Conservation (phyloP, 202 grass and related monocot species). For the Hordeum pubiflorum region DNA sequence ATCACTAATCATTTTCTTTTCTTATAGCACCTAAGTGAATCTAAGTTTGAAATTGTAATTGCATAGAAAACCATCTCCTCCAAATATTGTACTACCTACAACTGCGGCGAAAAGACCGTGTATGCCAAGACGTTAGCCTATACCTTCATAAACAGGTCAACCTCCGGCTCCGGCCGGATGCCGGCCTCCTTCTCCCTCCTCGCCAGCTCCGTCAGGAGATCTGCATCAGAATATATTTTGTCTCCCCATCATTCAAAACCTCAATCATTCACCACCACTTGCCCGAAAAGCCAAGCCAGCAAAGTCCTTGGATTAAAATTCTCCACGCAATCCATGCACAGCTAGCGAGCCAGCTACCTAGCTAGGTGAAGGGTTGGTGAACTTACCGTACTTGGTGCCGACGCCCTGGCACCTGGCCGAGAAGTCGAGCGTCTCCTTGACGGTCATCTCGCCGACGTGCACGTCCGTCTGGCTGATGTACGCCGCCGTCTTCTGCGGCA, state of each 20-base stretch:
- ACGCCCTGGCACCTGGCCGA: conserved; percentile 92
- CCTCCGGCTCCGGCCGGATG: conserved; percentile 86
- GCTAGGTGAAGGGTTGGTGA: neutral
- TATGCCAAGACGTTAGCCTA: neutral
- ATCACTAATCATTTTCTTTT: no score
- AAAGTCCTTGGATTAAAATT: neutral
- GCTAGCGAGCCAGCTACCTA: neutral
- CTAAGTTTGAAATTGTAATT: no score
- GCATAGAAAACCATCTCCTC: no score
- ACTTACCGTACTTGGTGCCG: conserved; percentile 75
- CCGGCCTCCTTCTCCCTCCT: conserved; percentile 75
- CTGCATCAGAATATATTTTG: conserved; percentile 16
- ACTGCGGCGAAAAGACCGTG: neutral
- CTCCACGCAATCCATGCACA: neutral
- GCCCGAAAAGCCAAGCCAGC: neutral
- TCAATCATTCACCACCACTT: neutral
- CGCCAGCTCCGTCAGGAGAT: conserved; percentile 78
- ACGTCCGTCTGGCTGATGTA: conserved; percentile 98
- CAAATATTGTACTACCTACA: no score
- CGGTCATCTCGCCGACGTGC: conserved; percentile 90
- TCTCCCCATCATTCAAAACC: neutral
- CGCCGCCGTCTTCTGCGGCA: conserved; percentile 94
- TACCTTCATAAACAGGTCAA: conserved; percentile 99
- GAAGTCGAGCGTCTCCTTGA: conserved; percentile 98
- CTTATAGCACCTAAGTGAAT: no score